Percentiles rank a stretch among this genome's conserved stretches.
Evolutionary conservation across 805 yeast genomes (phyloP).

Genomic region (Hanseniaspora mollemarum): DNA sequence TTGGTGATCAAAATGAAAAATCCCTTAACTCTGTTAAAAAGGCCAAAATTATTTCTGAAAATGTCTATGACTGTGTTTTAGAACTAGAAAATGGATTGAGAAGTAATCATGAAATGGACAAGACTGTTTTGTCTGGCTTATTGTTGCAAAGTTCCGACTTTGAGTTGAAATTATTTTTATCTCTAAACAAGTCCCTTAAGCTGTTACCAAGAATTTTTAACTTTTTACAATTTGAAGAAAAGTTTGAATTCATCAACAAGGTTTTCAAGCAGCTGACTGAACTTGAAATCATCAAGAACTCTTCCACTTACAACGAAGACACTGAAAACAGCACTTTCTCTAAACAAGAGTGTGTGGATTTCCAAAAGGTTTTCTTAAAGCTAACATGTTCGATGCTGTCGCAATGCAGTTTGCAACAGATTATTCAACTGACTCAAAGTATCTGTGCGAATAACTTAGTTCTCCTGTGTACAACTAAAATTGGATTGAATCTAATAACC

Average conservation of each 20-base stretch:
- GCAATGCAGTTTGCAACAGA: slow-evolving; percentile 18
- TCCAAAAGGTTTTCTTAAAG: slow-evolving; percentile 71
- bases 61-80: slow-evolving; percentile 63
- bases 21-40: slow-evolving; percentile 9
- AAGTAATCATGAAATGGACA: slow-evolving; percentile 39
- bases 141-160: slow-evolving; percentile 73
- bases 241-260: slow-evolving; percentile 62
- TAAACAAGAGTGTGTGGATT: slow-evolving; percentile 43
- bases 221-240: slow-evolving; percentile 64
- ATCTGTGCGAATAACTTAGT: slow-evolving; percentile 18
- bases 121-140: slow-evolving; percentile 25
- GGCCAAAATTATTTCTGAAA: slow-evolving; percentile 35
- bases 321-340: slow-evolving; percentile 42
- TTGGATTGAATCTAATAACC: slow-evolving; percentile 78
- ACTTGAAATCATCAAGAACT: slow-evolving; percentile 62
- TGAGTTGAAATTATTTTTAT: slow-evolving; percentile 33
- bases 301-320: slow-evolving; percentile 52
- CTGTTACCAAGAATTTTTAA: slow-evolving; percentile 80
- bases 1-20: background rate
- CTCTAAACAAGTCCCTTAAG: slow-evolving; percentile 79
- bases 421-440: slow-evolving; percentile 12
- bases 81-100: slow-evolving; percentile 67
- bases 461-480: slow-evolving; percentile 43
- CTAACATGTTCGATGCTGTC: slow-evolving; percentile 50
- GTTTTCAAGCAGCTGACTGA: slow-evolving; percentile 71